Evolutionary conservation across 768 basidiomycete species (phyloP), one percentile per base, ranked within the genome.

Genomic region (Mrakia gelida): DNA sequence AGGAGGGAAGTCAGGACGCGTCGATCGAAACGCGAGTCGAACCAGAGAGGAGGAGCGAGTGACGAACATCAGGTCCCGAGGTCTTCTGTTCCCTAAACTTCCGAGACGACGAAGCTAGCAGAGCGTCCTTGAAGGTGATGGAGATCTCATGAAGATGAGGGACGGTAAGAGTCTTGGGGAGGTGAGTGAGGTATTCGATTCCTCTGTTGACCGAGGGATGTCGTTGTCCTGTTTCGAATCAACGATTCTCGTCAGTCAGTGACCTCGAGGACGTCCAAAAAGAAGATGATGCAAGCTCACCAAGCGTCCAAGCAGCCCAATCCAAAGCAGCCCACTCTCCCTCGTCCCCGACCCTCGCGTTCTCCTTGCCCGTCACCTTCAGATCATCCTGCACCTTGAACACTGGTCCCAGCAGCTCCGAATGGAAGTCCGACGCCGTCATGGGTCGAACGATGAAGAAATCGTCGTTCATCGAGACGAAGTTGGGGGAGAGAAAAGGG

Each of bases 251-350:
- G 18, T 52, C 18, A 52, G 49, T 16, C 4, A 7, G 3, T 1
- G 1, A 21, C 18, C 15, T 52, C 13, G 41, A 70, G 34, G 1
- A 3, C 11, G 38, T 6, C 7, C 38, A 15, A 28, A 28, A 11
- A 2, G 45, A 52, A 71, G n/a, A n/a, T n/a, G 9, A 15, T 52
- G 2, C 6, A 28, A 23, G 62, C 74, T 56, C 54, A 63, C 61
- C 52, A 11, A 78, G 63, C 3, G 61, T 67, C 43, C 52, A 78
- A n/a, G 78, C 78, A 9, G 73, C 78, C 74, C 78, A 75, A 30
- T 79, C 73, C 16, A 79, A 65, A 15, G 62, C 78, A 3, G 73
- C 78, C 78, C 78, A 79, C 68, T 79, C 78, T 6, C 78, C 78
- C 9, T 49, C 26, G n/a, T 79, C 78, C 9, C 78, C 78, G 0